These are phyloP conservation scores for Coccinonectria pachysandricola DNA, from an alignment of 2,329 filamentous ascomycete genomes.

Conservation along the genomic window DNA sequence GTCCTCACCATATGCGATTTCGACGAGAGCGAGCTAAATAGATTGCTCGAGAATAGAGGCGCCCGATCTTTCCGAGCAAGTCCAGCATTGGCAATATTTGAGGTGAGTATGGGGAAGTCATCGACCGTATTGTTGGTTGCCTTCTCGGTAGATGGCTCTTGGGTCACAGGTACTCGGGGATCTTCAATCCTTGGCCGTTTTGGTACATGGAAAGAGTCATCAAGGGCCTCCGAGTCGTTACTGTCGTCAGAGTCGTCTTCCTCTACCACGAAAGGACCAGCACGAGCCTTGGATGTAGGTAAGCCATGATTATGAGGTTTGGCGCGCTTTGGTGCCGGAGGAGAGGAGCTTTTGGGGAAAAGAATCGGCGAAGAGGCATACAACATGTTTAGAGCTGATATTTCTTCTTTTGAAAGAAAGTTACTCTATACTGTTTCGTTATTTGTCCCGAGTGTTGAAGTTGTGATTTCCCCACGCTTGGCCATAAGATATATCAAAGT, in stretches of 20 bases:
- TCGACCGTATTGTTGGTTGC: conserved; percentile 1
- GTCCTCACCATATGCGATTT: conserved; percentile 36
- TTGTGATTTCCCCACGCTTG: not conserved
- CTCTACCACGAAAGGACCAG: conserved; percentile 30
- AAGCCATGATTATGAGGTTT: conserved; percentile 24
- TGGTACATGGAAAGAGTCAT: conserved; percentile 9
- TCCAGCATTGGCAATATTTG: conserved; percentile 2
- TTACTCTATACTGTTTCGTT: no score
- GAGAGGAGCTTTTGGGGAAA: conserved; percentile 41
- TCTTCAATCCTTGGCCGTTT: conserved; percentile 25
- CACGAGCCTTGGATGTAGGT: conserved; percentile 25
- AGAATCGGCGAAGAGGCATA: conserved; percentile 48
- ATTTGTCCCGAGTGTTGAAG: no score
- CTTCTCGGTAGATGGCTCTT: conserved; percentile 1
- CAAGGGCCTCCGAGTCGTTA: conserved; percentile 1
- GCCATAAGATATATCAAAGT: no score
- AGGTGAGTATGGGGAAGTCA: conserved; percentile 1
- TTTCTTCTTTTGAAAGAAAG: no score
- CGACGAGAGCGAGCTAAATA: conserved; percentile 16
- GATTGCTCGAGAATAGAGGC: conserved; percentile 18
- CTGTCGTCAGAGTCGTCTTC: conserved; percentile 27
- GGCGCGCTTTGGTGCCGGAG: conserved; percentile 25
- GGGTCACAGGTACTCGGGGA: conserved; percentile 9
- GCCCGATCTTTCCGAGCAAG: conserved; percentile 13
- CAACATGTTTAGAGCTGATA: conserved; percentile 35